phyloP scores from a whole-genome alignment of 805 yeast genomes.

The Saturnispora galanensis region DNA sequence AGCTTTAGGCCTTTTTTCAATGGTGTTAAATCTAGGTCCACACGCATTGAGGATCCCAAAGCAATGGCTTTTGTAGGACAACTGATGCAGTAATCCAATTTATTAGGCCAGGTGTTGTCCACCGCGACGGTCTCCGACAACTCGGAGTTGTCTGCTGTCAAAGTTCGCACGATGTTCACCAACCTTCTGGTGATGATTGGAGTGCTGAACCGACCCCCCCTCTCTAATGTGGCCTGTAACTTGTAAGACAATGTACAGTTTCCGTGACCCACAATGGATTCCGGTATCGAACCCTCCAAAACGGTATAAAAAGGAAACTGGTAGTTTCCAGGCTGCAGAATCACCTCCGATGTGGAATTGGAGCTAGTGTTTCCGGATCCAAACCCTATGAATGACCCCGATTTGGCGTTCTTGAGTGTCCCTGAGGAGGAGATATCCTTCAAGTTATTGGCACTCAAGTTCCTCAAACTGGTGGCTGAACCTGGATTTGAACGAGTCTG shows the following conservation, averaged over 20 bases:
- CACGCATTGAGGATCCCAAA: constrained; percentile 69
- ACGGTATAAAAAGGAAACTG: constrained; percentile 83
- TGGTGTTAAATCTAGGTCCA: constrained; percentile 67
- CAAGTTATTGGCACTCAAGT: constrained; percentile 34
- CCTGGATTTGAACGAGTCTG: constrained; percentile 29
- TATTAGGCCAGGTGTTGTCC: constrained; percentile 91
- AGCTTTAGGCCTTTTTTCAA: constrained; percentile 67
- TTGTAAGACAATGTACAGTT: constrained; percentile 67
- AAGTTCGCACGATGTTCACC: constrained; percentile 72
- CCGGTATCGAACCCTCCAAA: constrained; percentile 76
- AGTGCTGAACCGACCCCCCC: constrained; percentile 59
- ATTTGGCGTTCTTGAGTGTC: constrained; percentile 7
- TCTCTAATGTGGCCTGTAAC: constrained; percentile 70
- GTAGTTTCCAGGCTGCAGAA: constrained; percentile 65
- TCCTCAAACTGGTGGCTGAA: constrained; percentile 34
- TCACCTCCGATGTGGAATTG: constrained; percentile 15
- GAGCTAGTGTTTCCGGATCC: not conserved
- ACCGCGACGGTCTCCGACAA: constrained; percentile 86
- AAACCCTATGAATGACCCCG: not conserved
- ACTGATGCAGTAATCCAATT: constrained; percentile 81
- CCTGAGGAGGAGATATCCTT: constrained; percentile 13
- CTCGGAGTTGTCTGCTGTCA: constrained; percentile 81
- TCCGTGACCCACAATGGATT: constrained; percentile 83
- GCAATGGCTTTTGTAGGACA: constrained; percentile 86
- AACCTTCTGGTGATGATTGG: constrained; percentile 60